Percentiles rank a stretch among this genome's conserved stretches.
Evolutionary conservation across 2,329 filamentous ascomycete genomes (phyloP).

Genomic region (Fusarium torulosum): DNA sequence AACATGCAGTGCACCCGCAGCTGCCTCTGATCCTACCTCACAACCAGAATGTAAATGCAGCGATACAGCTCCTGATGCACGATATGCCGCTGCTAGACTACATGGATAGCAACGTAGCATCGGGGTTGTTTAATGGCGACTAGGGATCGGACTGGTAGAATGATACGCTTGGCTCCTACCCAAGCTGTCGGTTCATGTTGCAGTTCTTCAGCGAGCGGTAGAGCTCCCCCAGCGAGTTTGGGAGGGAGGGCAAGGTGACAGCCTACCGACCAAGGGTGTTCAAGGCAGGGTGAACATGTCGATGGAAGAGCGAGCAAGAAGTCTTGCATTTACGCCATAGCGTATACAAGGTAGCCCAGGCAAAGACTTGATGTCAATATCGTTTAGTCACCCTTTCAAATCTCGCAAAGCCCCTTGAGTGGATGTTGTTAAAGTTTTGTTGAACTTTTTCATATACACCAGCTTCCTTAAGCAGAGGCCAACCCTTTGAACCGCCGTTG

Average conservation of each 20-base stretch:
- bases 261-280: not conserved
- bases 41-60: too few species aligned
- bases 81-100: too few species aligned
- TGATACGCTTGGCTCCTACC: not conserved
- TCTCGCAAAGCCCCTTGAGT: not conserved
- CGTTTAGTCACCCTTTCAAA: not conserved
- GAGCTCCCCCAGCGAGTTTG: not conserved
- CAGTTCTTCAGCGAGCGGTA: not conserved
- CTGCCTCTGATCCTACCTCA: too few species aligned
- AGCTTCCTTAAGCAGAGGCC: conserved; percentile 11
- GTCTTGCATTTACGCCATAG: not conserved
- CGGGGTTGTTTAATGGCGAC: too few species aligned
- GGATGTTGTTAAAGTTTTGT: not conserved
- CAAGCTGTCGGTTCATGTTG: not conserved
- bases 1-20: too few species aligned
- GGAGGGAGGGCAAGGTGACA: not conserved
- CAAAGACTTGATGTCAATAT: not conserved
- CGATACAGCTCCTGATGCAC: too few species aligned
- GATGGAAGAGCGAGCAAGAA: not conserved
- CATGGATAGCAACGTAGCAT: too few species aligned
- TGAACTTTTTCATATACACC: conserved; percentile 23
- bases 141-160: too few species aligned
- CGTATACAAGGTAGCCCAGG: not conserved
- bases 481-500: conserved; percentile 1
- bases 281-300: not conserved